Evolutionary conservation across 176 grass and related monocot species (phyloP).

Genomic region (Carex scoparia): DNA sequence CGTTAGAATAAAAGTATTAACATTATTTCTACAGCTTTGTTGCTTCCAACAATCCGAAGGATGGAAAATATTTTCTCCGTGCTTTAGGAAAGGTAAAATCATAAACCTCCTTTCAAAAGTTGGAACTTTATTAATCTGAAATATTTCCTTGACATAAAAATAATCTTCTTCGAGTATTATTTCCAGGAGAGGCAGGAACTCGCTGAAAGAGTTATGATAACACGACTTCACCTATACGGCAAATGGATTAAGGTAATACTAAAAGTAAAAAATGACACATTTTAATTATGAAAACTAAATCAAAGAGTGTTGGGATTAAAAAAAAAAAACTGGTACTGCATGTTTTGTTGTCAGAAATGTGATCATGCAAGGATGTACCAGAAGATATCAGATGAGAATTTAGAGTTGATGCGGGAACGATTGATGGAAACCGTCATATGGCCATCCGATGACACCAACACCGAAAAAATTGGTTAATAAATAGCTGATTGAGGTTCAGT

Average conservation of each 20-base stretch:
- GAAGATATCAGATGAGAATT: conserved; percentile 74
- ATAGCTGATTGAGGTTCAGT: not conserved
- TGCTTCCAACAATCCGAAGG: conserved; percentile 64
- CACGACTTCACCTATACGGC: conserved; percentile 75
- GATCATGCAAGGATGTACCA: conserved; percentile 90
- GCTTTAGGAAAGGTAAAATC: conserved; percentile 58
- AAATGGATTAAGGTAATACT: conserved; percentile 80
- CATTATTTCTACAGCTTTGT: conserved; percentile 44
- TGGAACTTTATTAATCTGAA: not conserved
- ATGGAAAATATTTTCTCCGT: conserved; percentile 72
- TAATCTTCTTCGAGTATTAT: not conserved
- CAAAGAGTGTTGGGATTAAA: not conserved
- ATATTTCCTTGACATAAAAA: not conserved
- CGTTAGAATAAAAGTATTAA: not conserved
- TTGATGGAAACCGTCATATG: conserved; percentile 80
- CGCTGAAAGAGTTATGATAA: conserved; percentile 86
- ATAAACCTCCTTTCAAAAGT: not conserved
- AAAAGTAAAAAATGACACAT: not conserved
- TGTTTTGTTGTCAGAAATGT: conserved; percentile 52
- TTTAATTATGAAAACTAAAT: not conserved
- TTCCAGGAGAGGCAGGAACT: conserved; percentile 81
- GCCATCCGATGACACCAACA: conserved; percentile 56
- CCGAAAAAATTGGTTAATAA: conserved; percentile 39
- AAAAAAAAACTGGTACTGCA: not conserved
- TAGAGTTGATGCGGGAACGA: conserved; percentile 77